These are phyloP conservation scores for Liquidambar formosana DNA, from an alignment of 164 flowering plant species.

Conservation along the genomic window DNA sequence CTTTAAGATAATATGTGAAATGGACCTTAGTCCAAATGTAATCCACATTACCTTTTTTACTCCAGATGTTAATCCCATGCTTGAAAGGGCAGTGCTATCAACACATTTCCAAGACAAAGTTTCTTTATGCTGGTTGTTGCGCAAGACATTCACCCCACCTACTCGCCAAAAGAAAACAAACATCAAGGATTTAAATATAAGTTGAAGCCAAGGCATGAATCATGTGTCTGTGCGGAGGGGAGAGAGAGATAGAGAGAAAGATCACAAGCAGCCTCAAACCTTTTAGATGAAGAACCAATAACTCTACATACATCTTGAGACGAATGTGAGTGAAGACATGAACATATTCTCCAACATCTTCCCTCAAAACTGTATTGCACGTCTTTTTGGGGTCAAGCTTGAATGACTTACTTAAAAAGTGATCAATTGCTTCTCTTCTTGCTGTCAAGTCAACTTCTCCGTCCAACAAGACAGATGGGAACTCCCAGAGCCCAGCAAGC, in stretches of 20 bases:
- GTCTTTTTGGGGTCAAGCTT: slow-evolving; percentile 43
- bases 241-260: slow-evolving; percentile 7
- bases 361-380: slow-evolving; percentile 47
- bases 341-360: slow-evolving; percentile 78
- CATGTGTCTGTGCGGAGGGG: background rate
- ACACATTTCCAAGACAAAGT: slow-evolving; percentile 56
- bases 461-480: slow-evolving; percentile 71
- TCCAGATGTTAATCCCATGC: slow-evolving; percentile 89
- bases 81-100: slow-evolving; percentile 50
- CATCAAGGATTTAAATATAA: background rate
- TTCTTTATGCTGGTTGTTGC: slow-evolving; percentile 28
- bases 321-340: slow-evolving; percentile 89
- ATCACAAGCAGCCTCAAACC: slow-evolving; percentile 38
- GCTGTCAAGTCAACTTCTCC: slow-evolving; percentile 42
- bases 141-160: slow-evolving; percentile 45
- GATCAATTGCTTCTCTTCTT: slow-evolving; percentile 65
- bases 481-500: slow-evolving; percentile 99
- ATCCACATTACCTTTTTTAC: slow-evolving; percentile 74
- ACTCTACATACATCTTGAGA: slow-evolving; percentile 73
- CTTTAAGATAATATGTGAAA: background rate
- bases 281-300: slow-evolving; percentile 52
- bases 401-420: slow-evolving; percentile 55
- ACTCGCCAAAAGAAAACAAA: slow-evolving; percentile 20
- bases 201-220: background rate
- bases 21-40: background rate